These are phyloP conservation scores for Scolecobasidium constrictum DNA, from an alignment of 2,329 filamentous ascomycete genomes.

Conservation along the genomic window DNA sequence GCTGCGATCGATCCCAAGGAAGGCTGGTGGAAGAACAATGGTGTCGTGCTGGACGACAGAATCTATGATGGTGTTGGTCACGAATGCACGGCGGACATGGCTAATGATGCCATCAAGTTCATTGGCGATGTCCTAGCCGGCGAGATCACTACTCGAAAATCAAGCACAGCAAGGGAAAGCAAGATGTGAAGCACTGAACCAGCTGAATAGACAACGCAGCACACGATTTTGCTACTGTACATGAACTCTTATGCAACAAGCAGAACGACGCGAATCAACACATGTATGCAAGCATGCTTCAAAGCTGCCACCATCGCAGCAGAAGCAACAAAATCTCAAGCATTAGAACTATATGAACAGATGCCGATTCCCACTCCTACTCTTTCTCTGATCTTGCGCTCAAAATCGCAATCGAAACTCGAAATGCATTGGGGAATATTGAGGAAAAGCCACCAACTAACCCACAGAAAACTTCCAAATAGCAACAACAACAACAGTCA, in stretches of 20 bases:
- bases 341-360: constrained; percentile 1
- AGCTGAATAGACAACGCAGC: background rate
- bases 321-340: background rate
- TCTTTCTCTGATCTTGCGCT: background rate
- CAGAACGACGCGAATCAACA: too few relatives aligned
- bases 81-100: constrained; percentile 57
- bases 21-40: constrained; percentile 42
- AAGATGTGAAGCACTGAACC: constrained; percentile 10
- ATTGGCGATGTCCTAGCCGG: constrained; percentile 34
- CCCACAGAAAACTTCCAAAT: too few relatives aligned
- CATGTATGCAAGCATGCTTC: too few relatives aligned
- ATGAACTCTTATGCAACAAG: background rate
- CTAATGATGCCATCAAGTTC: constrained; percentile 53
- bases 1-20: constrained; percentile 30
- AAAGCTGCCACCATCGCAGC: too few relatives aligned
- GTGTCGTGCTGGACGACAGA: constrained; percentile 50
- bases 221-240: background rate
- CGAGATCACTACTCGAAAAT: constrained; percentile 10
- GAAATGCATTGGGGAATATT: background rate
- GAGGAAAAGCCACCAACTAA: too few relatives aligned
- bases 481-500: too few relatives aligned
- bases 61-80: constrained; percentile 62
- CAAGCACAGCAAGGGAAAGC: constrained; percentile 4
- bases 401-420: background rate
- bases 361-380: background rate